Percentiles rank a stretch among this genome's conserved stretches.
Conservation (phyloP, 345 rosid species). For the Ceriops decandra region DNA sequence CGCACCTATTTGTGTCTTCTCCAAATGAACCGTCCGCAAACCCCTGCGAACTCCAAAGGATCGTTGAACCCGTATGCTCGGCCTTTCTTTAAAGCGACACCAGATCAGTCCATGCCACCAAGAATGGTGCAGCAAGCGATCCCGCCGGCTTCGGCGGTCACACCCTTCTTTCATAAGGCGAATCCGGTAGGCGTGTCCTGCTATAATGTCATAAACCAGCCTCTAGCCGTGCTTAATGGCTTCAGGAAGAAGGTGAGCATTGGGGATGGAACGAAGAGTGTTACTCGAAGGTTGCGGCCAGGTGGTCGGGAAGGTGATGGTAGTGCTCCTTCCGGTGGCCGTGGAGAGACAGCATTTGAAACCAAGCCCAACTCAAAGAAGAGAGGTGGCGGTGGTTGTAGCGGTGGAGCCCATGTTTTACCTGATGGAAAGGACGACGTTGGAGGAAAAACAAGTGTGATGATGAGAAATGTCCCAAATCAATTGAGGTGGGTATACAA, state of each 20-base stretch:
- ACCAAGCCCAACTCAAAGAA: background rate
- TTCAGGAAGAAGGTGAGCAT: too few species aligned
- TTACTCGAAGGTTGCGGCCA: too few species aligned
- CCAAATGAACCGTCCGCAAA: background rate
- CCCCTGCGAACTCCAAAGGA: background rate
- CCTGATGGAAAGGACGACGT: background rate
- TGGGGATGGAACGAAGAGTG: too few species aligned
- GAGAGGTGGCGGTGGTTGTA: background rate
- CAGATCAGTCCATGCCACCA: background rate
- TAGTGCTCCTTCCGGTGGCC: too few species aligned
- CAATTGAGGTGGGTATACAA: constrained; percentile 4
- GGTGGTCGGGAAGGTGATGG: too few species aligned
- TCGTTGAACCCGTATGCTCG: background rate
- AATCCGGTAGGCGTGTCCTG: too few species aligned
- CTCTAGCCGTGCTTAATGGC: too few species aligned
- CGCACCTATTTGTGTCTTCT: background rate
- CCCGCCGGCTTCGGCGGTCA: too few species aligned
- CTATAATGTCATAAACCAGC: too few species aligned
- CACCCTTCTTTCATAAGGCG: too few species aligned
- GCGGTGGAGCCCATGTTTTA: too few species aligned
- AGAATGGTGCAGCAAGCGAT: background rate
- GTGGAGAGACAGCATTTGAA: background rate
- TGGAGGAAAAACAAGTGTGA: constrained; percentile 13
- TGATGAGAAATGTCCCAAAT: constrained; percentile 24
- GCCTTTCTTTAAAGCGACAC: background rate